phyloP scores from a whole-genome alignment of 768 basidiomycete species.

The Hortiboletus campestris region DNA sequence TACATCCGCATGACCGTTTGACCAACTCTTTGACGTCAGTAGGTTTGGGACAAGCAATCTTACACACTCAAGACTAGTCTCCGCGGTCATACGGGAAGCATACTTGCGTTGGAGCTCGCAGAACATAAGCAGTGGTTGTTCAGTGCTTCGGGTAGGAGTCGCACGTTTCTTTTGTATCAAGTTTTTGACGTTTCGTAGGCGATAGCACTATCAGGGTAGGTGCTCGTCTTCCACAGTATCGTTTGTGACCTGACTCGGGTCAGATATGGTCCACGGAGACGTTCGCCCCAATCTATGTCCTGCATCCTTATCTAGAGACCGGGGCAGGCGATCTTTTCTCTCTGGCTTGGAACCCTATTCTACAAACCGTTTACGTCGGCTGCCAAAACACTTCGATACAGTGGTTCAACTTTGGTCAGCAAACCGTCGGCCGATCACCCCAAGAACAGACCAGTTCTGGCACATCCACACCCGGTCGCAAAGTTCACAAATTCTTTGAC shows the following conservation, averaged over 20 bases:
- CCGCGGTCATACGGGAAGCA: constrained; percentile 79
- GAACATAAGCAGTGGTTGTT: constrained; percentile 81
- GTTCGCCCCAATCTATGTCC: constrained; percentile 63
- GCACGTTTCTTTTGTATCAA: neutral
- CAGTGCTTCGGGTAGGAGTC: constrained; percentile 74
- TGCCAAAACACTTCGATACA: constrained; percentile 93
- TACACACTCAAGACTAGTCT: constrained; percentile 69
- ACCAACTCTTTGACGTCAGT: neutral
- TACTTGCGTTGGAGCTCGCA: constrained; percentile 76
- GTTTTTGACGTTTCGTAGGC: constrained; percentile 42
- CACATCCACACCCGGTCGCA: constrained; percentile 41
- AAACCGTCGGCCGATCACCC: neutral
- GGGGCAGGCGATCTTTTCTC: constrained; percentile 88
- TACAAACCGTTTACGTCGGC: constrained; percentile 78
- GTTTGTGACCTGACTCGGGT: constrained; percentile 2
- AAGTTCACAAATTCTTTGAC: constrained; percentile 89
- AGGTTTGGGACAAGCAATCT: constrained; percentile 86
- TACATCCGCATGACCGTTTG: neutral
- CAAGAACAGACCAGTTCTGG: constrained; percentile 26
- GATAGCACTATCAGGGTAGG: constrained; percentile 85
- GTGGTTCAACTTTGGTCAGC: constrained; percentile 65
- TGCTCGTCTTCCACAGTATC: neutral
- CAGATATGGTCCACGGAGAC: constrained; percentile 82
- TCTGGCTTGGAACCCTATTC: constrained; percentile 67
- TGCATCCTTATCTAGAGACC: constrained; percentile 76